phyloP scores from a whole-genome alignment of 306 rosid species.

The Rosa persica region DNA sequence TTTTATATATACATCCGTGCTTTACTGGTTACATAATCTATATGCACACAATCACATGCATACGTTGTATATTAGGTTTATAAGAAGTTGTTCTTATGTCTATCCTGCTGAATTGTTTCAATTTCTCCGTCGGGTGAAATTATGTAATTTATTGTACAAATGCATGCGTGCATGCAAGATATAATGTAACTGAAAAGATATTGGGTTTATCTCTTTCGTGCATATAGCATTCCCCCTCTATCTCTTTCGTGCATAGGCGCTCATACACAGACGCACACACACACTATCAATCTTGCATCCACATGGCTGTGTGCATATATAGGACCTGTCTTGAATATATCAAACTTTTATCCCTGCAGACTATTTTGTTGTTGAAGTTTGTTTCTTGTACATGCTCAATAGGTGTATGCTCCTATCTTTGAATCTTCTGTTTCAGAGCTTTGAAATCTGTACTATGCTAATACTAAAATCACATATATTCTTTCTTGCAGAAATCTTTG shows the following conservation, averaged over 20 bases:
- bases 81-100: not conserved
- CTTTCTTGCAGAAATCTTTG: constrained; percentile 63
- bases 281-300: not conserved
- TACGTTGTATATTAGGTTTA: not conserved
- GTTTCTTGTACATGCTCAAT: not conserved
- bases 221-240: not conserved
- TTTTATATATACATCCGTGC: not conserved
- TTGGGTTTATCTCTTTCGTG: no score
- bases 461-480: constrained; percentile 21
- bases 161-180: not conserved
- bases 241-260: not conserved
- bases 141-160: not conserved
- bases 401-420: not conserved
- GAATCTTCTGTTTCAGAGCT: constrained; percentile 15
- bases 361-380: not conserved
- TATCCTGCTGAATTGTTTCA: not conserved
- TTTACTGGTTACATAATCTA: not conserved
- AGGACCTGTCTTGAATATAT: not conserved
- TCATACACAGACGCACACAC: not conserved
- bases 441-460: constrained; percentile 2
- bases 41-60: not conserved
- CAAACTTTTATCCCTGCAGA: not conserved
- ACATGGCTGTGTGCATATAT: not conserved
- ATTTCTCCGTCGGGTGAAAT: not conserved
- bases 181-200: not conserved